These are phyloP conservation scores for Aureobasidium musti DNA, from an alignment of 2,329 filamentous ascomycete genomes.

Conservation along the genomic window DNA sequence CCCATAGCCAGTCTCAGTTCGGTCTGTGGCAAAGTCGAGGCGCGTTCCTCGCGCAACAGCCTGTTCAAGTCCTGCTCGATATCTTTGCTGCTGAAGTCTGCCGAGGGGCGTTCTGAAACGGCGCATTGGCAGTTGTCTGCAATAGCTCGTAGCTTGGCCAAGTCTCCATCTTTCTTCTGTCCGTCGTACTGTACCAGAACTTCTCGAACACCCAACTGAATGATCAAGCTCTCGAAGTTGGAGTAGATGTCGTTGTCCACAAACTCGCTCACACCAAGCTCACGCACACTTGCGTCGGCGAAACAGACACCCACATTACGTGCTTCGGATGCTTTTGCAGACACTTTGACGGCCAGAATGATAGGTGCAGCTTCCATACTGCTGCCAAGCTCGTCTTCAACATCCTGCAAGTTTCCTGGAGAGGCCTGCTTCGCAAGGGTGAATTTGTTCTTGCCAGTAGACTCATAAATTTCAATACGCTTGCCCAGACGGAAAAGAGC, in stretches of 20 bases:
- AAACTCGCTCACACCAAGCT: conserved; percentile 95
- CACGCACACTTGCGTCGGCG: conserved; percentile 92
- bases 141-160: conserved; percentile 83
- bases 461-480: conserved; percentile 86
- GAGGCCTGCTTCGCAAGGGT: conserved; percentile 82
- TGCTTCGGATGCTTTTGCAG: conserved; percentile 80
- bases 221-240: conserved; percentile 94
- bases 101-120: conserved; percentile 72
- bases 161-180: conserved; percentile 79
- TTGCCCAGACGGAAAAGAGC: conserved; percentile 90
- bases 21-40: conserved; percentile 78
- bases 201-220: conserved; percentile 93
- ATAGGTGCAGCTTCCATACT: conserved; percentile 89
- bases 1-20: conserved; percentile 97
- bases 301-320: conserved; percentile 93
- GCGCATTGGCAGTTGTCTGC: conserved; percentile 91
- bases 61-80: conserved; percentile 93
- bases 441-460: conserved; percentile 81
- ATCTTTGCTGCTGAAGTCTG: conserved; percentile 84
- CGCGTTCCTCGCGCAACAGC: conserved; percentile 81
- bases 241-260: conserved; percentile 99
- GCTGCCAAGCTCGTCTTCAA: conserved; percentile 90
- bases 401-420: conserved; percentile 92
- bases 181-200: conserved; percentile 82
- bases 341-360: conserved; percentile 91